Evolutionary conservation across 2,329 filamentous ascomycete species (phyloP), one percentile per base, ranked within the genome.

Genomic region (Hirsutella minnesotensis): DNA sequence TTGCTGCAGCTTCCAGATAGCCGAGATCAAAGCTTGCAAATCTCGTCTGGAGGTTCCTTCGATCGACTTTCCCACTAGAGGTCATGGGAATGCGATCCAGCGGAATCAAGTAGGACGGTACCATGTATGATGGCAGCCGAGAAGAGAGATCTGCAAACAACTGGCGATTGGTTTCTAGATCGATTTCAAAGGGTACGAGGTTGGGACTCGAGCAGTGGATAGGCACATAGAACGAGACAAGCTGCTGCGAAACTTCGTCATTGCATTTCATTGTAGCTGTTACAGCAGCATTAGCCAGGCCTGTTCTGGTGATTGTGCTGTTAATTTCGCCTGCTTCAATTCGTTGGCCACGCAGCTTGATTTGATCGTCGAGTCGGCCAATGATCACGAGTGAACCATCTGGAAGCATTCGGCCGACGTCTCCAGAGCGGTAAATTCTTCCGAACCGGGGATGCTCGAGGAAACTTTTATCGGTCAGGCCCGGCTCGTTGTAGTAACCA

Each of bases 311-410:
- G 12, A 89, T 60, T 15, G 72, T 64, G 15, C 72, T 73, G 44
- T 79, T 83, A 43, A 94, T 82, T 56, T 94, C 87, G 1, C 76
- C 75, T 10, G 89, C 72, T 56, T 94, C 86, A 33, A 94, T 79
- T 37, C 84, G 70, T 50, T 90, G 83, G 0, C 88, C 87, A 37
- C 86, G 75, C 9, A 94, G 69, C 57, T 94, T 94, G 43, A 92
- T 69, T 58, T 94, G 86, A 46, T 83, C 83, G 51, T 94, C 87
- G 19, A 81, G 67, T 31, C 86, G 74, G 15, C 86, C 85, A 9
- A 77, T 62, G 34, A 92, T 85, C 3, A 85, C 61, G 8, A 95
- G 68, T 0, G 81, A 83, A 0, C 85, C 83, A 54, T 94, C 83
- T 0, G 79, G 69, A 9, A 95, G 73, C 64, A 95, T 75, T 18